Base-by-base conservation (phyloP, 1,284 basidiomycete species). In the Naganishia sp. region DNA sequence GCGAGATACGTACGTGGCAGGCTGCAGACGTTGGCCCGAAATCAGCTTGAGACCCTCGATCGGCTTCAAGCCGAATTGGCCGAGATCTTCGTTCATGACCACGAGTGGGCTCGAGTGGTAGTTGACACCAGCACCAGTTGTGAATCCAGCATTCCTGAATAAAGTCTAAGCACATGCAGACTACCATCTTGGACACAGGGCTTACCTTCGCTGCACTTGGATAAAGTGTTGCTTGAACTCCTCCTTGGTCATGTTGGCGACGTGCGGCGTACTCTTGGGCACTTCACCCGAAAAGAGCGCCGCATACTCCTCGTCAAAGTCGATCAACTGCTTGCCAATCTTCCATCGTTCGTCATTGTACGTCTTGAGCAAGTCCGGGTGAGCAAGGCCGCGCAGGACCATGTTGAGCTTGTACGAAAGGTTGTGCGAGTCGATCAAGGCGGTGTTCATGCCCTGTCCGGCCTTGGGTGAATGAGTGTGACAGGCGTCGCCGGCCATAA, bases 231-330 rank as follows among this genome's bases (percentile, higher is more conserved):
- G 25, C 64, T 68, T 68, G 74, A 90, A 87, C 65, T 87, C 82
- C 56, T 85, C 84, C 72, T 88, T 87, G 1, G 86, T 83, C 21
- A 90, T 84, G 28, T 88, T 66, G 52, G 67, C 89, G 50, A 85
- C 84, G 45, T 82, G 74, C 71, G 84, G 81, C 0, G 83, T 80
- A 43, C 82, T 80, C 11, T 84, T 86, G 49, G 83, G 82, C 9
- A 89, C 87, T 77, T 90, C 90, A 49, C 86, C 87, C 23, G 88
- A 90, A 77, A 91, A 90, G 21, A 92, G 79, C 11, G 84, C 82
- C 1, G 89, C 84, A 73, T 87, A 90, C 70, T 87, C 79, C 75
- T 86, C 87, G 76, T 93, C 90, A 71, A 91, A 91, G 66, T 85
- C 75, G 71, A 93, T 92, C 64, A 93, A 82, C 70, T 92, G 88